phyloP scores from a whole-genome alignment of 2,329 filamentous ascomycete genomes.

The Xylariomycetidae sp. region DNA sequence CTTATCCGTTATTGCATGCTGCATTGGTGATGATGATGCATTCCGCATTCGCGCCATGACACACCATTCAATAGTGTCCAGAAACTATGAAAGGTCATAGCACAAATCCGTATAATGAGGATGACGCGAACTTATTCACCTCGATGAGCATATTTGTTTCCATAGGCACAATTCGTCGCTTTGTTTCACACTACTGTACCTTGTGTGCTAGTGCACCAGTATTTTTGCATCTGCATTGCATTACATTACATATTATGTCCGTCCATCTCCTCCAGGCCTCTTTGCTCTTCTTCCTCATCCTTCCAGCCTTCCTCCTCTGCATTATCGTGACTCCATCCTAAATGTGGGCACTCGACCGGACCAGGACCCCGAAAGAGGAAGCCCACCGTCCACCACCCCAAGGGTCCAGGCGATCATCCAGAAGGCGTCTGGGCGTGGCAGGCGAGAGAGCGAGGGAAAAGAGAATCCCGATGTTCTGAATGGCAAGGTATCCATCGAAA shows the following conservation, averaged over 20 bases:
- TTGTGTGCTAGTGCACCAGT: too few relatives aligned
- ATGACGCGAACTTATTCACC: too few relatives aligned
- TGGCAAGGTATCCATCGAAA: slow-evolving; percentile 18
- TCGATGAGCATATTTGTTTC: too few relatives aligned
- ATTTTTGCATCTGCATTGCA: too few relatives aligned
- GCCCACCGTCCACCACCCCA: slow-evolving; percentile 9
- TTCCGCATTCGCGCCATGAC: too few relatives aligned
- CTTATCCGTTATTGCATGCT: too few relatives aligned
- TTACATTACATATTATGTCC: slow-evolving; percentile 24
- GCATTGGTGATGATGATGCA: too few relatives aligned
- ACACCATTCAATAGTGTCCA: too few relatives aligned
- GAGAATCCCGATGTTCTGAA: slow-evolving; percentile 17
- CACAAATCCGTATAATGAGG: too few relatives aligned
- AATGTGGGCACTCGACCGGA: slow-evolving; percentile 12
- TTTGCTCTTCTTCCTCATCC: slow-evolving; percentile 2
- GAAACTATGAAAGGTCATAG: too few relatives aligned
- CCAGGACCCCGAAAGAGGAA: slow-evolving; percentile 18
- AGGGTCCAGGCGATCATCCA: slow-evolving; percentile 15
- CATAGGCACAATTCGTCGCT: too few relatives aligned
- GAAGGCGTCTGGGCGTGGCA: slow-evolving; percentile 10
- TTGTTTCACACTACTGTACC: too few relatives aligned
- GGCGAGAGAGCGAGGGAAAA: slow-evolving; percentile 7
- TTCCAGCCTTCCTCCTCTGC: slow-evolving; percentile 12
- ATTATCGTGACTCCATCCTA: slow-evolving; percentile 10
- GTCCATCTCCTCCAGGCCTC: slow-evolving; percentile 15